Evolutionary conservation across 139 green algal species (phyloP).

Genomic region (Tetradesmus lagerheimii): DNA sequence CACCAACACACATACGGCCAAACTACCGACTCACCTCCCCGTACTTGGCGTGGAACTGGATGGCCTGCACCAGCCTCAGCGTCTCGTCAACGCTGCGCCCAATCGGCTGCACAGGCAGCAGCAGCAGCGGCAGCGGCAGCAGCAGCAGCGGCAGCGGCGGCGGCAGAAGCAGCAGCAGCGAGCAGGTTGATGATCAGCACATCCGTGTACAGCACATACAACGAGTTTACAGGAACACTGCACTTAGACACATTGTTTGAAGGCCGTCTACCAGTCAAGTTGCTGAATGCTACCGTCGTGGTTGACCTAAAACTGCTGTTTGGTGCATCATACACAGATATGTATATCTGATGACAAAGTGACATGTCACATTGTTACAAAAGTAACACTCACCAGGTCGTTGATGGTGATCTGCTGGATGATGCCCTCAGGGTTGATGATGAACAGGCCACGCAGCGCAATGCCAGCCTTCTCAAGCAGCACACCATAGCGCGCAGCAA

Average conservation of each 20-base stretch:
- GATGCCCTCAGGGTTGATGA: conserved; percentile 82
- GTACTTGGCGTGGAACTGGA: conserved; percentile 91
- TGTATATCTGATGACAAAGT: too few relatives aligned
- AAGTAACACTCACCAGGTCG: conserved; percentile 71
- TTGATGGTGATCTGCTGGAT: conserved; percentile 90
- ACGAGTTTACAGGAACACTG: too few relatives aligned
- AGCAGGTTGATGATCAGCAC: not conserved
- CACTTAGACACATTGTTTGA: too few relatives aligned
- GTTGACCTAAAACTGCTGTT: conserved; percentile 85
- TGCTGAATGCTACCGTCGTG: conserved; percentile 60
- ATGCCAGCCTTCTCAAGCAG: conserved; percentile 81
- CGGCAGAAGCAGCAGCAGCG: not conserved
- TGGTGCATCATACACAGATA: too few relatives aligned
- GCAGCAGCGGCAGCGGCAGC: not conserved
- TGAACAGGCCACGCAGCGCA: conserved; percentile 87
- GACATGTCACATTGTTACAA: not conserved
- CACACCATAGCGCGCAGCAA: conserved; percentile 72
- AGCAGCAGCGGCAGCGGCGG: not conserved
- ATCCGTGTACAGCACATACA: too few relatives aligned
- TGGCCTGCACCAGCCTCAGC: conserved; percentile 89
- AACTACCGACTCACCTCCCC: conserved; percentile 67
- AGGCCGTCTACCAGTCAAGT: conserved; percentile 50
- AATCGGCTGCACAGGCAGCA: conserved; percentile 14
- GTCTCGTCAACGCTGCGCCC: conserved; percentile 96
- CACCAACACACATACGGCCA: too few relatives aligned